Evolutionary conservation across 768 basidiomycete species (phyloP).

Genomic region (Russula sp.): DNA sequence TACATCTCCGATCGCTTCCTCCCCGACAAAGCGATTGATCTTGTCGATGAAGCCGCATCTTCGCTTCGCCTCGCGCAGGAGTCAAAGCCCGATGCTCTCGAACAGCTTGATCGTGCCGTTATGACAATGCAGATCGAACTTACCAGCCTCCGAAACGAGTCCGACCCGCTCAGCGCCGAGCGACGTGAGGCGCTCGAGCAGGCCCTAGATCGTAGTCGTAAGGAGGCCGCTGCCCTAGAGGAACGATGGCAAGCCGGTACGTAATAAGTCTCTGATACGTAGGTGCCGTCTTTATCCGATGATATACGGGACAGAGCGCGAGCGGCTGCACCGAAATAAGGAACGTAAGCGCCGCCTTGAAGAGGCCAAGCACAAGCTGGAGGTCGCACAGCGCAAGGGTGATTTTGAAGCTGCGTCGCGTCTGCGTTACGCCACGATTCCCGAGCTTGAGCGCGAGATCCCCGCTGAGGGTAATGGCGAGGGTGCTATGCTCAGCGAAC

Average conservation of each 20-base stretch:
- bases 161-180: conserved; percentile 79
- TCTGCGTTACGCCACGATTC: conserved; percentile 82
- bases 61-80: conserved; percentile 85
- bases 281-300: background rate
- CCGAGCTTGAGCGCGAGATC: conserved; percentile 69
- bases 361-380: conserved; percentile 79
- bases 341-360: conserved; percentile 63
- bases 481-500: conserved; percentile 75
- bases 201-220: conserved; percentile 57
- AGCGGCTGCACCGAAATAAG: conserved; percentile 65
- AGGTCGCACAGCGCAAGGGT: conserved; percentile 87
- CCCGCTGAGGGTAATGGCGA: conserved; percentile 51
- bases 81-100: conserved; percentile 81
- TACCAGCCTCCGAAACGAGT: conserved; percentile 85
- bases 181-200: conserved; percentile 63
- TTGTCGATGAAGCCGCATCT: conserved; percentile 91
- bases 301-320: conserved; percentile 50
- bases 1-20: conserved; percentile 87
- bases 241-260: conserved; percentile 71
- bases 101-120: conserved; percentile 77
- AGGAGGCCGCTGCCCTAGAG: conserved; percentile 58
- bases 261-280: conserved; percentile 24
- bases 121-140: conserved; percentile 87
- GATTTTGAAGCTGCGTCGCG: conserved; percentile 79
- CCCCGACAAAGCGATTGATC: conserved; percentile 89